These are phyloP conservation scores for Cordia subcordata DNA, from an alignment of 257 asterid species.

Conservation along the genomic window DNA sequence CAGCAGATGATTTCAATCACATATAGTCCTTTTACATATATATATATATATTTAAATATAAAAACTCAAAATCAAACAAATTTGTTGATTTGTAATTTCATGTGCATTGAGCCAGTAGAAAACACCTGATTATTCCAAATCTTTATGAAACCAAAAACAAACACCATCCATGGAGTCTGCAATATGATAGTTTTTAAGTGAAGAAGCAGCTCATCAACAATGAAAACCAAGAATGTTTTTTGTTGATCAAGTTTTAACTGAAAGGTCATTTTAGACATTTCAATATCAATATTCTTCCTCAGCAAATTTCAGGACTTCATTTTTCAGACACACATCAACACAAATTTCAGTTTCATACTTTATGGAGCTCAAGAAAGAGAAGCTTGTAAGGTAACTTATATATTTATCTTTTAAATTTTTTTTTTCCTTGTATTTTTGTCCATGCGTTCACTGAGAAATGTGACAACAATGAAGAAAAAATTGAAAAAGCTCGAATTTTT, in stretches of 20 bases:
- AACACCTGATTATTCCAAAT: conserved; percentile 5
- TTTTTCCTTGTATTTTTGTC: background rate
- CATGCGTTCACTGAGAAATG: conserved; percentile 3
- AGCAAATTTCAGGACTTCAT: conserved; percentile 13
- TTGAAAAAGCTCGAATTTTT: background rate
- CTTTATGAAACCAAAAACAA: background rate
- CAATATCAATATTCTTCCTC: conserved; percentile 2
- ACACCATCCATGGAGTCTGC: too few relatives aligned
- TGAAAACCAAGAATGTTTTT: conserved; percentile 16
- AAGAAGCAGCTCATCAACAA: too few relatives aligned
- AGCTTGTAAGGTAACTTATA: conserved; percentile 64
- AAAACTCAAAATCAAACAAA: conserved; percentile 2
- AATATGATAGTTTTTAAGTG: too few relatives aligned
- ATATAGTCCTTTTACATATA: too few relatives aligned
- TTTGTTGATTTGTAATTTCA: conserved; percentile 5
- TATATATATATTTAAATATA: too few relatives aligned
- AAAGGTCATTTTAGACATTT: conserved; percentile 15
- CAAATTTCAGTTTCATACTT: conserved; percentile 19
- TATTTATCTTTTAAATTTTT: conserved; percentile 7
- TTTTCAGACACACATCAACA: conserved; percentile 5
- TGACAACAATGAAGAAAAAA: conserved; percentile 2
- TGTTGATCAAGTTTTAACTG: conserved; percentile 9
- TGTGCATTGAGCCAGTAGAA: background rate
- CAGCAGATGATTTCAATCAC: background rate
- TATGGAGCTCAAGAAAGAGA: conserved; percentile 69